Base-by-base conservation (phyloP, 2,329 filamentous ascomycete species). In the Phialophora expanda region DNA sequence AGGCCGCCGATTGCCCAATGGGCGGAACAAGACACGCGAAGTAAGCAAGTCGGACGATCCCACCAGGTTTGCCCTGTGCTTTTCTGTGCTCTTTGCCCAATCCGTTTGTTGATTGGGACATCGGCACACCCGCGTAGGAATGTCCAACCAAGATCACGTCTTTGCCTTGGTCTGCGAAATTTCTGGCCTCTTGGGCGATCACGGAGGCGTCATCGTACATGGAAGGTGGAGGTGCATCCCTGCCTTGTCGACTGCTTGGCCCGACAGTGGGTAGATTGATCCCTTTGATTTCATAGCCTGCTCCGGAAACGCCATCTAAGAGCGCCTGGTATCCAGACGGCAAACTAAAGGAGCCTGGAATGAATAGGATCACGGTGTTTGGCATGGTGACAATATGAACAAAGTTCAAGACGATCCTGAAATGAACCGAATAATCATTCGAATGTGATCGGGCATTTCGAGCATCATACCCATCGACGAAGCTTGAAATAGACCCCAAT, bases 81-180 rank as follows among this genome's bases (percentile, higher is more conserved):
- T 74, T 65, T 4, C 75, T 70, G n/a, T 75, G 70, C 2, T 69
- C 44, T 46, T 75, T 76, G 28, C 72, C 73, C 22, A 79, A 72
- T 1, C 74, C 75, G 9, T 74, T 48, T 11, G 74, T 53, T 34
- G 66, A 69, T 55, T 78, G 69, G 8, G 71, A 75, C 5, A 71
- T 72, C 0, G 74, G 73, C 69, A 72, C 72, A 55, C 71, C 80
- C 72, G 67, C 76, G 71, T 71, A 80, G 65, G 76, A 81, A 74
- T 75, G 77, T 68, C 67, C 76, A 57, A 72, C 73, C 65, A 72
- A 66, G 54, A 68, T 75, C 65, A 75, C 75, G 66, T 79, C 57
- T 61, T 77, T 76, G 17, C 74, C 77, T 54, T 75, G 68, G 4
- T 75, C 73, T 24, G 71, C 72, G 5, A 78, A 64, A 20, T 69